These are phyloP conservation scores for Pseudogymnoascus verrucosus DNA, from an alignment of 2,329 filamentous ascomycete species.

Conservation along the genomic window DNA sequence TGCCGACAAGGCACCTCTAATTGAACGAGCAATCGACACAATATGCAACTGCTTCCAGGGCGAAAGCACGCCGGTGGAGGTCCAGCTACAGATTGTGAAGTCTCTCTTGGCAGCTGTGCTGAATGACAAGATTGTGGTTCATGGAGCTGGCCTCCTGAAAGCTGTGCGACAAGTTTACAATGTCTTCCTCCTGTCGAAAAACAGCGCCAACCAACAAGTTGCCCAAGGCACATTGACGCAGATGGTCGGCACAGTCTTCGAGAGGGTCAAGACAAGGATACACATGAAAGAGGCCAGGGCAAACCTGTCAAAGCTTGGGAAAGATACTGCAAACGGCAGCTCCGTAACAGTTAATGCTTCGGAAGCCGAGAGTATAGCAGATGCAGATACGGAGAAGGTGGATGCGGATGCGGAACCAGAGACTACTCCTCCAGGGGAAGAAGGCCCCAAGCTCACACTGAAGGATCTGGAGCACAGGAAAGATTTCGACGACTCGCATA, in stretches of 20 bases:
- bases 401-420: conserved; percentile 17
- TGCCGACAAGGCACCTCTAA: conserved; percentile 58
- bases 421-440: conserved; percentile 26
- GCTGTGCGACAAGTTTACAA: conserved; percentile 98
- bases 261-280: conserved; percentile 79
- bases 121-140: conserved; percentile 98
- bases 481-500: conserved; percentile 56
- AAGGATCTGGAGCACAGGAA: conserved; percentile 61
- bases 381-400: conserved; percentile 16
- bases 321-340: conserved; percentile 24
- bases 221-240: conserved; percentile 95
- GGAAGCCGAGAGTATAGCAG: conserved; percentile 19
- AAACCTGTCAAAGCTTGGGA: conserved; percentile 33
- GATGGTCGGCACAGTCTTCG: conserved; percentile 98
- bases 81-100: conserved; percentile 97
- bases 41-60: conserved; percentile 99
- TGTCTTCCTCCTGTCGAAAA: conserved; percentile 93
- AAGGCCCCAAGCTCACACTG: conserved; percentile 50
- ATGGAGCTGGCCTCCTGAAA: conserved; percentile 91
- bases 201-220: conserved; percentile 89
- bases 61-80: conserved; percentile 82
- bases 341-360: conserved; percentile 25
- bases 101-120: conserved; percentile 89
- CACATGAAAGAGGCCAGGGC: conserved; percentile 77
- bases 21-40: conserved; percentile 95